These are phyloP conservation scores for Cercophora newfieldiana DNA, from an alignment of 495 filamentous ascomycete genomes.

Conservation along the genomic window DNA sequence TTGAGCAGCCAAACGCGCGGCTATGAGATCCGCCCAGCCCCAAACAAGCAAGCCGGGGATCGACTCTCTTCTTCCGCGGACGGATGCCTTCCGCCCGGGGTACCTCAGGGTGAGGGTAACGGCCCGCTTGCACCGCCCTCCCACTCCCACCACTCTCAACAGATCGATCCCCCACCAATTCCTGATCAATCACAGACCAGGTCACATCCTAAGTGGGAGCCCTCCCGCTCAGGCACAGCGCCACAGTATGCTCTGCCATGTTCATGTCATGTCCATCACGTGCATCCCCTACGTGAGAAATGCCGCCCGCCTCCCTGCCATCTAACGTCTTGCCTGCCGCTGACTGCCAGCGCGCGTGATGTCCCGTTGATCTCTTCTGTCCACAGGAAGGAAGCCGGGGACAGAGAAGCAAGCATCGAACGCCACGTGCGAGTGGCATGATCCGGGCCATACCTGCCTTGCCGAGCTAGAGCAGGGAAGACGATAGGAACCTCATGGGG, in stretches of 20 bases:
- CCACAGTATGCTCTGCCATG: neutral
- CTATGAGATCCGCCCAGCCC: no score
- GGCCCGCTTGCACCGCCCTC: no score
- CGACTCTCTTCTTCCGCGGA: neutral
- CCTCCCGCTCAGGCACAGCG: neutral
- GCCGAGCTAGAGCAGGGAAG: neutral
- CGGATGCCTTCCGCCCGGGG: neutral
- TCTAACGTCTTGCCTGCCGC: neutral
- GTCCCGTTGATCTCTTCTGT: neutral
- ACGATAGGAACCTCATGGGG: neutral
- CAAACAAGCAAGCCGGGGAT: neutral
- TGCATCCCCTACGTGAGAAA: neutral
- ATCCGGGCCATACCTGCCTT: neutral
- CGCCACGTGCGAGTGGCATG: neutral
- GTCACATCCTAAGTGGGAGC: neutral
- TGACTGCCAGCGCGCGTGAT: neutral
- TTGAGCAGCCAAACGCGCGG: no score
- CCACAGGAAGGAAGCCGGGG: neutral
- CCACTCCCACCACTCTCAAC: neutral
- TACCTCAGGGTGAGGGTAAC: no score
- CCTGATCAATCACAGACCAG: neutral
- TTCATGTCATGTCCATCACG: neutral
- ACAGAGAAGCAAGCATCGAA: neutral
- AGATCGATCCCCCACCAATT: neutral
- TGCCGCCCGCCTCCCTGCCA: neutral